phyloP scores from a whole-genome alignment of 1,284 basidiomycete genomes.

The Leccinum subrobustum region DNA sequence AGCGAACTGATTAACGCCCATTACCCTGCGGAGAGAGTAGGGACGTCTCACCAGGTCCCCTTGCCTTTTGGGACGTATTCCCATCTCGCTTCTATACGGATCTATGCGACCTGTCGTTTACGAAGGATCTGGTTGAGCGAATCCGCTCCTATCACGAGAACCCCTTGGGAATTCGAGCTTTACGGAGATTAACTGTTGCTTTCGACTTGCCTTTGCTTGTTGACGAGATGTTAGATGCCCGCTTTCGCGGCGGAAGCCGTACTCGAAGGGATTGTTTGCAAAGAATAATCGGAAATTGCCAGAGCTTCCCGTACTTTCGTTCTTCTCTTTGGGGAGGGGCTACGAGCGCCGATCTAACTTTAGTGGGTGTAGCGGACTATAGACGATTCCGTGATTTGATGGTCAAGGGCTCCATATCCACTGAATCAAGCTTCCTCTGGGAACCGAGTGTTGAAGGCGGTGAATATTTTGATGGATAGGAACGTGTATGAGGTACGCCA shows the following conservation, averaged over 20 bases:
- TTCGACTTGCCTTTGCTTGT: slow-evolving; percentile 12
- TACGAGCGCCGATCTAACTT: slow-evolving; percentile 24
- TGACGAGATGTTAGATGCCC: slow-evolving; percentile 18
- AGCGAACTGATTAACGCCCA: slow-evolving; percentile 30
- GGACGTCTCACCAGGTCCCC: slow-evolving; percentile 20
- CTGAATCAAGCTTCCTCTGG: slow-evolving; percentile 17
- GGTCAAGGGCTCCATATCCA: background rate
- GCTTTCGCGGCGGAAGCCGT: slow-evolving; percentile 20
- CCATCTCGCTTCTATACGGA: slow-evolving; percentile 67
- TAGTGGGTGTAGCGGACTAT: slow-evolving; percentile 9
- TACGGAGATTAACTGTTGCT: slow-evolving; percentile 36
- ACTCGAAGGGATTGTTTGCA: slow-evolving; percentile 18
- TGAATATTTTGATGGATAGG: slow-evolving; percentile 4
- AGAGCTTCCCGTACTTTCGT: slow-evolving; percentile 14
- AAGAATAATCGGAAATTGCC: slow-evolving; percentile 24
- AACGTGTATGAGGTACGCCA: slow-evolving; percentile 19
- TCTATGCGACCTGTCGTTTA: slow-evolving; percentile 81
- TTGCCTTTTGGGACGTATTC: slow-evolving; percentile 62
- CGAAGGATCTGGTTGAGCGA: slow-evolving; percentile 79
- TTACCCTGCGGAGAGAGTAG: slow-evolving; percentile 21
- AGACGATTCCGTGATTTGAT: slow-evolving; percentile 22
- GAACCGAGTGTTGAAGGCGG: background rate
- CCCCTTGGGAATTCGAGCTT: slow-evolving; percentile 73
- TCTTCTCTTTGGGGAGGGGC: slow-evolving; percentile 14
- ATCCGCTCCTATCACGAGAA: slow-evolving; percentile 42